Evolutionary conservation across 257 asterid species (phyloP).

Genomic region (Capsicum chinense): DNA sequence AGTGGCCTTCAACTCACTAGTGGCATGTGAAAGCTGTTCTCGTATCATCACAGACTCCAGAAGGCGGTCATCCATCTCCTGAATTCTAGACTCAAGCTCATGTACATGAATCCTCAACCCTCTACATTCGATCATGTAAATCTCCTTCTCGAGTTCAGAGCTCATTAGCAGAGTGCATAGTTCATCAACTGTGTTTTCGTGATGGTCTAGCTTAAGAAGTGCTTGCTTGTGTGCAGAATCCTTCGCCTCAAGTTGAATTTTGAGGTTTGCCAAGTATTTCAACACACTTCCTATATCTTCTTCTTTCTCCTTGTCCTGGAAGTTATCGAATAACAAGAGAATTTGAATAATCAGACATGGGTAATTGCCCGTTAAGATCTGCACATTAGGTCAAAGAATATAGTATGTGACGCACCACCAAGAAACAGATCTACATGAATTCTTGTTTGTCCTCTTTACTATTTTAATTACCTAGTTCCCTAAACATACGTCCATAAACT

Average conservation of each 20-base stretch:
- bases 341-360: too few species aligned
- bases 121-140: constrained; percentile 44
- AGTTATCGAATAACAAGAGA: not conserved
- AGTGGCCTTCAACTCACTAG: constrained; percentile 38
- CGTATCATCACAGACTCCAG: constrained; percentile 37
- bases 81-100: constrained; percentile 48
- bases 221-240: constrained; percentile 62
- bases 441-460: not conserved
- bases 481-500: not conserved
- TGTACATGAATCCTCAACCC: constrained; percentile 36
- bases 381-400: not conserved
- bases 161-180: constrained; percentile 45
- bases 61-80: constrained; percentile 31
- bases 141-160: constrained; percentile 52
- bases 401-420: not conserved
- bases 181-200: constrained; percentile 51
- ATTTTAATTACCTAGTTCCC: not conserved
- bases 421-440: not conserved
- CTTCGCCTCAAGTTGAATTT: constrained; percentile 56
- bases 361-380: not conserved
- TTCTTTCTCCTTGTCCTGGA: constrained; percentile 45
- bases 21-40: constrained; percentile 39
- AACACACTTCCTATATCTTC: constrained; percentile 39
- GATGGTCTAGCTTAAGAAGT: constrained; percentile 50
- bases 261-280: constrained; percentile 53